phyloP scores from a whole-genome alignment of 2,329 filamentous ascomycete species.

The Aspergillus pseudoviridinutans region DNA sequence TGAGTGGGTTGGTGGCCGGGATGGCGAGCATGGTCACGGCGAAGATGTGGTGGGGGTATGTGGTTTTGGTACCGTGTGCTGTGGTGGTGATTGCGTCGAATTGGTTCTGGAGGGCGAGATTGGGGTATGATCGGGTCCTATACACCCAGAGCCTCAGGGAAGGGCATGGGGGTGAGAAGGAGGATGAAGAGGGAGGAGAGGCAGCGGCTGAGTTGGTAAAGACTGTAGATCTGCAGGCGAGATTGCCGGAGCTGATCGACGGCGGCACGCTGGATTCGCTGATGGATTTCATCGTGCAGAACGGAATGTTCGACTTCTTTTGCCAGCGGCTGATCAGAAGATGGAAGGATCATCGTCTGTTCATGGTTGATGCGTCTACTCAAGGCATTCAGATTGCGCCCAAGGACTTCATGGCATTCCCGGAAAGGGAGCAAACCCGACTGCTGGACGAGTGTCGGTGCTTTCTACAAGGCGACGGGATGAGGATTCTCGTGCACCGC shows the following conservation, averaged over 20 bases:
- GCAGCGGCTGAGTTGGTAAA: background rate
- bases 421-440: background rate
- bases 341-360: background rate
- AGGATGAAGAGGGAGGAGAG: background rate
- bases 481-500: conserved; percentile 9
- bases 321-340: background rate
- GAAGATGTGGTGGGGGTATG: conserved; percentile 51
- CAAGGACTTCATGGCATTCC: background rate
- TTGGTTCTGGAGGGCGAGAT: conserved; percentile 45
- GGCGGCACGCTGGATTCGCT: background rate
- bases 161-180: background rate
- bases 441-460: conserved; percentile 5
- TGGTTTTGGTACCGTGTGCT: conserved; percentile 50
- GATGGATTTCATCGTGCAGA: background rate
- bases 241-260: background rate
- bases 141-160: background rate
- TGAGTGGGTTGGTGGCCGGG: conserved; percentile 47
- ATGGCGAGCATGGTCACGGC: conserved; percentile 50
- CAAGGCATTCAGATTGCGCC: background rate
- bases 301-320: background rate
- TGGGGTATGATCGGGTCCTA: conserved; percentile 45
- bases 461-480: conserved; percentile 9
- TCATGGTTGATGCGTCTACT: background rate
- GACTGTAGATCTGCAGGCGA: background rate
- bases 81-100: conserved; percentile 46